Evolutionary conservation across 1,284 basidiomycete genomes (phyloP).

Genomic region (Porphyrellus sp.): DNA sequence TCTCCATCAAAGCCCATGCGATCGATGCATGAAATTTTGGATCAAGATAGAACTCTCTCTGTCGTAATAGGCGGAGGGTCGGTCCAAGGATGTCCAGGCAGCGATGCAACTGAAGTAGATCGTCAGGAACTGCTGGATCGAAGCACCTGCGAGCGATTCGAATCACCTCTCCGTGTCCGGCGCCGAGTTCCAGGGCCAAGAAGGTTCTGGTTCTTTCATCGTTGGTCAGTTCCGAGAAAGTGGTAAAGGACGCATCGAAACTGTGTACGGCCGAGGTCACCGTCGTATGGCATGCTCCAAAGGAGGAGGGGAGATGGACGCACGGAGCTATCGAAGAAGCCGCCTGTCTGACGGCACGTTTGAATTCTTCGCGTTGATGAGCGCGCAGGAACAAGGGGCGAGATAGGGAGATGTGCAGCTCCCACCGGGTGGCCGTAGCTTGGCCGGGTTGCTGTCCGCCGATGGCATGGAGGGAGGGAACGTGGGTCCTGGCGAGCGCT

Average conservation of each 20-base stretch:
- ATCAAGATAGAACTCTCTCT: conserved; percentile 67
- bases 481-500: conserved; percentile 40
- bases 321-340: conserved; percentile 50
- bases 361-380: conserved; percentile 70
- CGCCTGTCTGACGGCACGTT: conserved; percentile 49
- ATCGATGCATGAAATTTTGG: conserved; percentile 81
- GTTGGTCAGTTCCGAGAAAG: conserved; percentile 67
- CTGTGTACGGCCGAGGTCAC: conserved; percentile 39
- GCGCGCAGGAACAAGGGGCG: conserved; percentile 73
- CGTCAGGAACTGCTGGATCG: conserved; percentile 16
- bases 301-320: conserved; percentile 29
- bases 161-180: conserved; percentile 69
- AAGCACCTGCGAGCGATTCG: conserved; percentile 1
- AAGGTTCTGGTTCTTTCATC: conserved; percentile 78
- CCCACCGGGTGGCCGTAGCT: conserved; percentile 15
- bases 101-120: conserved; percentile 46
- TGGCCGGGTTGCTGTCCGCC: conserved; percentile 24
- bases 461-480: conserved; percentile 49
- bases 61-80: conserved; percentile 53
- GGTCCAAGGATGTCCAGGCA: conserved; percentile 54
- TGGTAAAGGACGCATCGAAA: conserved; percentile 68
- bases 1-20: conserved; percentile 67
- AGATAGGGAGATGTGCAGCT: conserved; percentile 74
- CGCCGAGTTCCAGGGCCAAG: conserved; percentile 70
- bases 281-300: conserved; percentile 6